Base-by-base conservation (phyloP, 139 green algal genomes). In the Chlorella ohadii region DNA sequence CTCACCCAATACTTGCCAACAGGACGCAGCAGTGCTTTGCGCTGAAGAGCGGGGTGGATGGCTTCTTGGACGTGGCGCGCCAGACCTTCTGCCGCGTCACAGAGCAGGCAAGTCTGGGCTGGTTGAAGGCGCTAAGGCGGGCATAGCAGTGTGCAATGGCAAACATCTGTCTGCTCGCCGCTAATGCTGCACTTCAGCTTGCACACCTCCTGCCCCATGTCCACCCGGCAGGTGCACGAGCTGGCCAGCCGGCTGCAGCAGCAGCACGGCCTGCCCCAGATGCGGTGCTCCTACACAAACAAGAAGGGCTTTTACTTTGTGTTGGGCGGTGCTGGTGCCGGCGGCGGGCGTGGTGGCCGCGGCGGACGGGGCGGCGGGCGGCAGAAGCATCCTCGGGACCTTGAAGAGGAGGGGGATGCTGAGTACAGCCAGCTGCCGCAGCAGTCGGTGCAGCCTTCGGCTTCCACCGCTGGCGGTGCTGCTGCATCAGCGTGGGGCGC, bases 41-140 rank as follows among this genome's bases (percentile, higher is more conserved):
- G 17, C 87, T 98, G 9, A 91, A 89, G 28, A 70, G 78, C 13
- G 89, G 89, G 0, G 78, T 92, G 16, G 93, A 96, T 81, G 87
- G 87, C 27, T 88, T 98, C 59, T 85, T 98, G 78, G 95, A 97
- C 63, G 66, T 98, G n/a, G 92, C 93, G 0, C 88, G 96, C 28
- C 59, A 71, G 33, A 90, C 79, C 65, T 98, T 98, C 82, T 96
- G 89, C 66, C 88, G 92, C 16, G 87, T 92, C n/a, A 98, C 94
- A 2, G 92, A 98, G 78, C 75, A 85, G 59, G 76, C 36, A 39
- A 39, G 72, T 28, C 44, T n/a, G 41, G 39, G 12, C 12, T 59
- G 51, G 51, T 6, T 6, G 51, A 2, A 59, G 51, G 12, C 15
- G 7, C 6, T 6, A 6, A 55, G 44, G 44, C 44, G 44, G 6